A percentile compares a stretch with the other conserved stretches of the same genome.
Conservation (phyloP, 2,329 filamentous ascomycete species). For the Colletotrichum tamarilloi region DNA sequence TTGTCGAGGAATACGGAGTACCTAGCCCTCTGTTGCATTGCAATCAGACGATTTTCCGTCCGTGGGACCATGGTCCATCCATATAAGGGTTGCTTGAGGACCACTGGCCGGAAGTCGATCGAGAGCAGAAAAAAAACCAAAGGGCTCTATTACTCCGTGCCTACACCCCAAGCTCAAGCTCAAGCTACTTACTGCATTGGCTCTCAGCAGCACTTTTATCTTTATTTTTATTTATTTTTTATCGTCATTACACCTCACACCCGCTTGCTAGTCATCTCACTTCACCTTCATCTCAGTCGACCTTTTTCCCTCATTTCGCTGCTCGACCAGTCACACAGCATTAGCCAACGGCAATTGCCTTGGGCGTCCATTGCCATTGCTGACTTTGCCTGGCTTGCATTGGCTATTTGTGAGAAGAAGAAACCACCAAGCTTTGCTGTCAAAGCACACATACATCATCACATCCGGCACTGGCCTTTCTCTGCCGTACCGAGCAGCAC, state of each 20-base stretch:
- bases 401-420: conserved; percentile 15
- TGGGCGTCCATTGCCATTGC: background rate
- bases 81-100: conserved; percentile 16
- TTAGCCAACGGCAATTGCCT: background rate
- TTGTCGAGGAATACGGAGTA: background rate
- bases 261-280: background rate
- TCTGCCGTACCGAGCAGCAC: background rate
- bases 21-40: background rate
- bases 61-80: background rate
- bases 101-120: background rate
- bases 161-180: background rate
- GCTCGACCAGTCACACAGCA: conserved; percentile 10
- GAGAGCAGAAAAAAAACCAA: background rate
- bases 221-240: conserved; percentile 9
- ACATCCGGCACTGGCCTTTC: background rate
- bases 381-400: conserved; percentile 17
- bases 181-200: background rate
- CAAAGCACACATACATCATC: background rate
- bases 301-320: background rate
- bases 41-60: conserved; percentile 13
- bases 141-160: background rate
- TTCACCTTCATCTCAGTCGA: background rate
- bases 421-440: conserved; percentile 7
- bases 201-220: background rate
- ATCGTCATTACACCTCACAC: background rate